A percentile compares a stretch with the other conserved stretches of the same genome.
phyloP scores from a whole-genome alignment of 345 rosid species.

The thale cress (Arabidopsis thaliana) region DNA sequence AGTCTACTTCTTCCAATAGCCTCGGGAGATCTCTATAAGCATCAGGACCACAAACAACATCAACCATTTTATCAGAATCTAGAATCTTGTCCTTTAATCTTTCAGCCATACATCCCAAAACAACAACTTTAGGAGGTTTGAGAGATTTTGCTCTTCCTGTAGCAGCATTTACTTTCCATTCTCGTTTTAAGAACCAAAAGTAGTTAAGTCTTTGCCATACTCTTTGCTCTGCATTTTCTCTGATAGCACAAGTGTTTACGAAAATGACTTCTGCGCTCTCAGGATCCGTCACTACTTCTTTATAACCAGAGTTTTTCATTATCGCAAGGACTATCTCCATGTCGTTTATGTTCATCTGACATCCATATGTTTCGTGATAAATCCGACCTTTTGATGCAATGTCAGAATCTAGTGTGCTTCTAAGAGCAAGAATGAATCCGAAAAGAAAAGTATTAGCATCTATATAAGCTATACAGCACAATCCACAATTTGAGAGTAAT shows the following conservation, averaged over 20 bases:
- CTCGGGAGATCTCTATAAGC: constrained; percentile 94
- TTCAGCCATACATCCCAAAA: constrained; percentile 98
- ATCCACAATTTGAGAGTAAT: neutral
- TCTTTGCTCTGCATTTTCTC: constrained; percentile 92
- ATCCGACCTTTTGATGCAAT: constrained; percentile 63
- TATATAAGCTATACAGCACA: neutral
- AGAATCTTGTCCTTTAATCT: constrained; percentile 89
- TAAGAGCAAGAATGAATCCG: constrained; percentile 38
- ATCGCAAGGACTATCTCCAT: constrained; percentile 94
- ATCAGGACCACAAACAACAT: constrained; percentile 96
- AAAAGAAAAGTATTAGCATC: neutral
- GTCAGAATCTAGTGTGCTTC: constrained; percentile 50
- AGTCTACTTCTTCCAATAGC: constrained; percentile 80
- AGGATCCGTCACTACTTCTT: constrained; percentile 68
- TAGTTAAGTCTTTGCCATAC: constrained; percentile 98
- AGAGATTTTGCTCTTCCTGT: constrained; percentile 70
- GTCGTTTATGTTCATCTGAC: constrained; percentile 94
- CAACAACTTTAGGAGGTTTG: constrained; percentile 88
- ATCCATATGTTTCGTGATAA: constrained; percentile 93
- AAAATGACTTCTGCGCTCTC: constrained; percentile 93
- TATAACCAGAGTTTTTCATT: constrained; percentile 82
- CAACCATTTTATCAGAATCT: constrained; percentile 96
- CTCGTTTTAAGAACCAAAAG: constrained; percentile 93
- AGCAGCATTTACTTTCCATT: constrained; percentile 78
- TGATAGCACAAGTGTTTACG: constrained; percentile 86